A percentile compares a stretch with the other conserved stretches of the same genome.
phyloP scores from a whole-genome alignment of 2,329 filamentous ascomycete species.

The Exophiala sp. region DNA sequence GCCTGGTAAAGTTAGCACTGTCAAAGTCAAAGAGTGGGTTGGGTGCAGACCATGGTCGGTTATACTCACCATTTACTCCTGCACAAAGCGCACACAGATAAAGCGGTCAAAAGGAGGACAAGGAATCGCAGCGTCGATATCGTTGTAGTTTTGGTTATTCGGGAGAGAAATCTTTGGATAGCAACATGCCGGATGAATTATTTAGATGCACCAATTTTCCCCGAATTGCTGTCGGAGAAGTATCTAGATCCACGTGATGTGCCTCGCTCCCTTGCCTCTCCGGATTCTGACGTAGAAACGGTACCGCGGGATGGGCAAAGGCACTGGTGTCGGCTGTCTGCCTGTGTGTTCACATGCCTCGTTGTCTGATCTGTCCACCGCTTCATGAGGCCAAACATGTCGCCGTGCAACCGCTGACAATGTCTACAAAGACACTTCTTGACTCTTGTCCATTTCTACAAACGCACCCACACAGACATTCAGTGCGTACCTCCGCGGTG shows the following conservation, averaged over 20 bases:
- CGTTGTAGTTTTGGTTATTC: neutral
- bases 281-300: neutral
- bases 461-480: neutral
- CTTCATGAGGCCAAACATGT: neutral
- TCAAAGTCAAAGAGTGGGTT: neutral
- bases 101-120: neutral
- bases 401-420: neutral
- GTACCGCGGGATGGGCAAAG: neutral
- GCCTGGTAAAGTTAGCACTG: constrained; percentile 53
- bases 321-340: neutral
- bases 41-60: neutral
- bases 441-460: neutral
- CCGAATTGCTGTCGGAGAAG: neutral
- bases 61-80: constrained; percentile 15
- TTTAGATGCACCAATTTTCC: neutral
- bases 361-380: neutral
- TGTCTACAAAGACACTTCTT: neutral
- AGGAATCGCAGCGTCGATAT: no score
- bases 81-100: neutral
- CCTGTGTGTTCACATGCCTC: neutral
- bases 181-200: neutral
- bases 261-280: neutral
- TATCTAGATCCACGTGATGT: neutral
- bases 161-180: constrained; percentile 1
- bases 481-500: neutral